Percentiles rank a stretch among this genome's conserved stretches.
These are phyloP conservation scores for Hawksworthiomyces lignivorus DNA, from an alignment of 2,329 filamentous ascomycete species.

Conservation along the genomic window DNA sequence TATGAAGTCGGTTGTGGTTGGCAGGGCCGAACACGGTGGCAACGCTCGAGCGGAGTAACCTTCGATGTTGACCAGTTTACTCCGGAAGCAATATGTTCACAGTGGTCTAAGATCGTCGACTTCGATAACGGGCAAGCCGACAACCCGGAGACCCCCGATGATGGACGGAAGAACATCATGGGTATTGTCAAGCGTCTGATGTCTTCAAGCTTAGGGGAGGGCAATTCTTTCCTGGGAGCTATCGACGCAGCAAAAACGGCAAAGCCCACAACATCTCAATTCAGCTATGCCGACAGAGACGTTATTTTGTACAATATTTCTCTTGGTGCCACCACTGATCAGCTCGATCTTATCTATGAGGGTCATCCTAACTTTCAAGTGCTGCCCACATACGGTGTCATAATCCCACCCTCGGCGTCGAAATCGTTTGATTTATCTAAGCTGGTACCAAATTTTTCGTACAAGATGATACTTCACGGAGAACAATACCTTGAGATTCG, in stretches of 20 bases:
- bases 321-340: conserved; percentile 85
- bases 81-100: conserved; percentile 71
- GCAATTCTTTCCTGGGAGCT: conserved; percentile 52
- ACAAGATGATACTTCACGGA: conserved; percentile 98
- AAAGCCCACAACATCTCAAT: conserved; percentile 64
- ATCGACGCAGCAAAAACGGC: conserved; percentile 71
- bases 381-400: conserved; percentile 89
- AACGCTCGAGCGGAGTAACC: conserved; percentile 78
- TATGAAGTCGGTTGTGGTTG: conserved; percentile 96
- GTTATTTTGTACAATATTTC: conserved; percentile 93
- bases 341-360: conserved; percentile 80
- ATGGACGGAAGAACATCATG: conserved; percentile 66
- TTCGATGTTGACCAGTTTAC: conserved; percentile 87
- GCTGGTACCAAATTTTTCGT: conserved; percentile 89
- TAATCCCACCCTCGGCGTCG: conserved; percentile 85
- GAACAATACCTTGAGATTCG: conserved; percentile 96
- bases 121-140: conserved; percentile 86
- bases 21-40: conserved; percentile 88
- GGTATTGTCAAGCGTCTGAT: conserved; percentile 75
- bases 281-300: conserved; percentile 78
- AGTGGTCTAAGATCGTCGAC: conserved; percentile 72
- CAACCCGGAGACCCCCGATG: conserved; percentile 70
- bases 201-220: conserved; percentile 52
- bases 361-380: conserved; percentile 87
- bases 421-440: conserved; percentile 72